A percentile compares a stretch with the other conserved stretches of the same genome.
phyloP scores from a whole-genome alignment of 2,329 filamentous ascomycete genomes.

The Fusarium phyllophilum region DNA sequence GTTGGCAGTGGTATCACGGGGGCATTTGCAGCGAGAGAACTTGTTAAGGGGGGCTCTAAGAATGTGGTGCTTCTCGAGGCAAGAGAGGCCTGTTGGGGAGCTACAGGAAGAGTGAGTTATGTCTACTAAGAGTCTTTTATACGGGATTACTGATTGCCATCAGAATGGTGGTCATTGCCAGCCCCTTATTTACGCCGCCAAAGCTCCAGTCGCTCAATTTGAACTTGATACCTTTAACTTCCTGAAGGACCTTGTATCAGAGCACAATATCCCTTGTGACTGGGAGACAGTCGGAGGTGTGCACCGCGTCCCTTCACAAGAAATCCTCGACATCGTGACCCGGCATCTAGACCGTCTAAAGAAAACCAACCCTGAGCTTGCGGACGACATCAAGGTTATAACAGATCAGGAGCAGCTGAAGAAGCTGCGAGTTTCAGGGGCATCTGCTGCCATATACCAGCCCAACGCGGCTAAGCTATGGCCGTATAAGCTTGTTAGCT shows the following conservation, averaged over 20 bases:
- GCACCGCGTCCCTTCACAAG: conserved; percentile 68
- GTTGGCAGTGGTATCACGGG: conserved; percentile 82
- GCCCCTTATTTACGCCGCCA: conserved; percentile 71
- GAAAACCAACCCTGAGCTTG: conserved; percentile 66
- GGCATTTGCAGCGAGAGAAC: conserved; percentile 73
- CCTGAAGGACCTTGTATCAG: conserved; percentile 66
- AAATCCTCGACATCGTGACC: conserved; percentile 63
- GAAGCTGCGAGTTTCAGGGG: conserved; percentile 64
- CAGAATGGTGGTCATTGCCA: conserved; percentile 81
- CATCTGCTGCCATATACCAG: conserved; percentile 72
- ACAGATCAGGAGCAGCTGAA: conserved; percentile 54
- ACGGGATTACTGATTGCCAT: conserved; percentile 1
- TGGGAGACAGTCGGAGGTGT: conserved; percentile 72
- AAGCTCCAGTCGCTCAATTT: conserved; percentile 73
- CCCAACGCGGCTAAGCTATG: conserved; percentile 74
- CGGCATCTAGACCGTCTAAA: conserved; percentile 62
- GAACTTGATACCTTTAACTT: conserved; percentile 75
- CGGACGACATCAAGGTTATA: conserved; percentile 56
- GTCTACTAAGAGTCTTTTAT: not conserved
- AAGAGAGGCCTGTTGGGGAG: conserved; percentile 82
- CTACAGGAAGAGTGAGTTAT: conserved; percentile 77
- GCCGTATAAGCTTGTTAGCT: conserved; percentile 86
- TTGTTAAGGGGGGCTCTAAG: conserved; percentile 60
- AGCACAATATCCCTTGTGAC: conserved; percentile 73
- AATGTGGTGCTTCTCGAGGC: conserved; percentile 80